Evolutionary conservation across 2,329 filamentous ascomycete species (phyloP).

Genomic region (Epichloe hybrida): DNA sequence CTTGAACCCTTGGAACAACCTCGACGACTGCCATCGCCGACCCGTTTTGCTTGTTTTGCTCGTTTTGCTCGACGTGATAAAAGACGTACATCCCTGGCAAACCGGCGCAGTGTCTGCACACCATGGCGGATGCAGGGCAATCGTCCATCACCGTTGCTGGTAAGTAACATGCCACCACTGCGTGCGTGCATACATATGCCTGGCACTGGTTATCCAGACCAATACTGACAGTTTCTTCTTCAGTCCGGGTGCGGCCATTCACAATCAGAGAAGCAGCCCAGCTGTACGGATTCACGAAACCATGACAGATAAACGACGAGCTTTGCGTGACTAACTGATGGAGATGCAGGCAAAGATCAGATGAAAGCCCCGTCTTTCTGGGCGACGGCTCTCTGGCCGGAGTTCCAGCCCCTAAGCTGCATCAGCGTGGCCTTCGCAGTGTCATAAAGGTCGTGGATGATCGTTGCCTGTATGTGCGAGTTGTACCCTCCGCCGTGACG

Average conservation of each 20-base stretch:
- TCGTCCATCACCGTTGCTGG: constrained; percentile 48
- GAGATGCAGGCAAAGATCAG: constrained; percentile 41
- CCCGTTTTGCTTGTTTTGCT: neutral
- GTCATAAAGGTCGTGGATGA: constrained; percentile 97
- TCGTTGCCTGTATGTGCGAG: constrained; percentile 69
- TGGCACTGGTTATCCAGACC: neutral
- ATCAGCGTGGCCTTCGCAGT: constrained; percentile 72
- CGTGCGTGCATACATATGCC: neutral
- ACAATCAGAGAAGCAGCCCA: constrained; percentile 91
- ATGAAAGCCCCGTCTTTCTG: constrained; percentile 85
- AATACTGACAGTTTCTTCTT: constrained; percentile 14
- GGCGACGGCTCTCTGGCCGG: constrained; percentile 92
- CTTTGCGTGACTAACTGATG: constrained; percentile 2
- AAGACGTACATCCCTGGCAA: neutral
- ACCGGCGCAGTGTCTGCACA: constrained; percentile 4
- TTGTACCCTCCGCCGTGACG: neutral
- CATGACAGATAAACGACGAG: neutral
- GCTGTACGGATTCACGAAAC: constrained; percentile 37
- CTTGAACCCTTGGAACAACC: neutral
- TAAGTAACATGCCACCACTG: constrained; percentile 14
- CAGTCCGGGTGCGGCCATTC: constrained; percentile 58
- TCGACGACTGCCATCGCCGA: neutral
- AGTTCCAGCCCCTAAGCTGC: constrained; percentile 69
- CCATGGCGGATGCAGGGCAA: constrained; percentile 18
- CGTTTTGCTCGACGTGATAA: neutral